phyloP scores from a whole-genome alignment of 2,329 filamentous ascomycete species.

The Trichoderma oligosporum region DNA sequence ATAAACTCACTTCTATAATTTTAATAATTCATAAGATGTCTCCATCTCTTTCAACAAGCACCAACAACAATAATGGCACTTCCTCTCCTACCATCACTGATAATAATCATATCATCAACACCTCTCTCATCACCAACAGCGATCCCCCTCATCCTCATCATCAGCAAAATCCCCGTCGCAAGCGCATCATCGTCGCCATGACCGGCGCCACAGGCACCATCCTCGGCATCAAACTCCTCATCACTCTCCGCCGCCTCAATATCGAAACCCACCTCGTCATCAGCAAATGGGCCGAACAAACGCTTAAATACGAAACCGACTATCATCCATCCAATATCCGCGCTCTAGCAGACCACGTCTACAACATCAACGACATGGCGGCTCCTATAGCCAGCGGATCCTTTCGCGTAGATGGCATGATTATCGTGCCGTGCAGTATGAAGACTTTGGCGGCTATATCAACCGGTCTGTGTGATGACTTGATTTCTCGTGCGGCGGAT shows the following conservation, averaged over 20 bases:
- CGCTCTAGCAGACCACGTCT: conserved; percentile 21
- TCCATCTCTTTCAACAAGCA: not conserved
- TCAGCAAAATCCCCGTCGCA: not conserved
- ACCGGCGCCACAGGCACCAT: conserved; percentile 24
- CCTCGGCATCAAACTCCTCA: conserved; percentile 20
- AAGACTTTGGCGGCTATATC: conserved; percentile 45
- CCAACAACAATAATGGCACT: not conserved
- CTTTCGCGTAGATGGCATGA: conserved; percentile 39
- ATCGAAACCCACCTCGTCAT: conserved; percentile 24
- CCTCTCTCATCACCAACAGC: not conserved
- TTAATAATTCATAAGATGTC: not conserved
- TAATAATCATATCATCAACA: too few species aligned
- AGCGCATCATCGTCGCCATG: conserved; percentile 23
- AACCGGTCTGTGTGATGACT: conserved; percentile 43
- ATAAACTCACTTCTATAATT: too few species aligned
- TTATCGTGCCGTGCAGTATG: conserved; percentile 47
- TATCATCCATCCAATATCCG: conserved; percentile 20
- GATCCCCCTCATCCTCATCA: not conserved
- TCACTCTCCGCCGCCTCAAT: conserved; percentile 20
- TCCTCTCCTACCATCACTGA: too few species aligned
- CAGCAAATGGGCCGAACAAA: conserved; percentile 24
- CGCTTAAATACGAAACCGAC: conserved; percentile 24
- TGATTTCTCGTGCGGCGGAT: conserved; percentile 45
- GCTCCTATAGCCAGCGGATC: conserved; percentile 24
- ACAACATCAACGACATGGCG: conserved; percentile 22